Evolutionary conservation across 305 asterid genomes (phyloP).

Genomic region (Fraxinus paxiana): DNA sequence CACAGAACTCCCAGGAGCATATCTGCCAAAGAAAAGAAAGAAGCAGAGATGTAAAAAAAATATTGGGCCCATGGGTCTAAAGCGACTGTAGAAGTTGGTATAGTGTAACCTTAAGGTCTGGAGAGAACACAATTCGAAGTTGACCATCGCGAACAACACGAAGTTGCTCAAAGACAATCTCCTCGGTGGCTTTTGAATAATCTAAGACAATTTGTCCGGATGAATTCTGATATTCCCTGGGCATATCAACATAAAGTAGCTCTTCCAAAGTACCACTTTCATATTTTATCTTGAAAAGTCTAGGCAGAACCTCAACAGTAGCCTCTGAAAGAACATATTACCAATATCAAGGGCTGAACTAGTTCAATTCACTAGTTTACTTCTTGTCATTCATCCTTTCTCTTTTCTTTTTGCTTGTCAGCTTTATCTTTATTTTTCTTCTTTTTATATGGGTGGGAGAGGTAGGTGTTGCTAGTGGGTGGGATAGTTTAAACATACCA

Average conservation of each 20-base stretch:
- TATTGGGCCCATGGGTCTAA: neutral
- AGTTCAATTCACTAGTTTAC: neutral
- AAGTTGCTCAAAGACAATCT: conserved; percentile 41
- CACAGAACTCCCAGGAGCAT: conserved; percentile 55
- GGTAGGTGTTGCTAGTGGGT: neutral
- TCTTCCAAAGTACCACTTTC: conserved; percentile 43
- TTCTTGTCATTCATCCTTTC: neutral
- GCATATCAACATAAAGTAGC: conserved; percentile 34
- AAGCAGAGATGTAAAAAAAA: neutral
- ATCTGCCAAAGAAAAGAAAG: conserved; percentile 27
- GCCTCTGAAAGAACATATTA: conserved; percentile 33
- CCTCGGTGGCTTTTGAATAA: conserved; percentile 44
- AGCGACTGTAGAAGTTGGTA: neutral
- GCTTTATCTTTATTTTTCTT: neutral
- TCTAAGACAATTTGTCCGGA: conserved; percentile 43
- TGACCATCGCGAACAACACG: conserved; percentile 50
- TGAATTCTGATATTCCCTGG: conserved; percentile 36
- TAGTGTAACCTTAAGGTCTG: conserved; percentile 43
- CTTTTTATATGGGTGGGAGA: neutral
- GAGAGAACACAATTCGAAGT: conserved; percentile 44
- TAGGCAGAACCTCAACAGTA: conserved; percentile 42
- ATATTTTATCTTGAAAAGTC: conserved; percentile 42
- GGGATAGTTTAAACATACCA: neutral
- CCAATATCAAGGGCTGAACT: neutral
- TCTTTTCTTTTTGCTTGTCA: neutral